Conservation (phyloP, 805 yeast genomes). For the Lipomyces sp. region DNA sequence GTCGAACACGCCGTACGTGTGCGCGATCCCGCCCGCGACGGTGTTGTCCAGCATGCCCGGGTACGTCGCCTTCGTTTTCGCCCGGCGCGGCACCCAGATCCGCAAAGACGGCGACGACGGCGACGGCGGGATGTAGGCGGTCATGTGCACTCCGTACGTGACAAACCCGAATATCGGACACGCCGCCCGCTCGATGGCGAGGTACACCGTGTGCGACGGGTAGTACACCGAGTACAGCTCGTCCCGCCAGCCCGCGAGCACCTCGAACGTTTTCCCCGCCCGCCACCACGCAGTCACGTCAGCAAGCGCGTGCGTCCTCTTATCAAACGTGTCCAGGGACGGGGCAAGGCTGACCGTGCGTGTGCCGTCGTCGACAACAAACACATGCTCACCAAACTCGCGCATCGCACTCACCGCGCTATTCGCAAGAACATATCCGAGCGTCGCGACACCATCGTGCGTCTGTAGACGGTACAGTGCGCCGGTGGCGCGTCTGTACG, state of each 20-base stretch:
- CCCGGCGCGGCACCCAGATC: constrained; percentile 80
- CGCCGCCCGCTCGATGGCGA: constrained; percentile 74
- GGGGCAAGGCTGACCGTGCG: constrained; percentile 37
- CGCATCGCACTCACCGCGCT: constrained; percentile 31
- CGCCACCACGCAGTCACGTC: constrained; percentile 37
- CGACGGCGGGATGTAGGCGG: constrained; percentile 66
- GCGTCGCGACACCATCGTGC: constrained; percentile 29
- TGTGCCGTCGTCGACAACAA: constrained; percentile 32
- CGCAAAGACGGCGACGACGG: constrained; percentile 44
- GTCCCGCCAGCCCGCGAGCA: constrained; percentile 64
- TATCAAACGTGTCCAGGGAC: constrained; percentile 41
- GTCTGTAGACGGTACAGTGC: constrained; percentile 31
- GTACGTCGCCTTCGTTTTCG: constrained; percentile 75
- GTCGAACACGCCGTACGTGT: constrained; percentile 69
- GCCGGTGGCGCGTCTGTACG: not conserved
- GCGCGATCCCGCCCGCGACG: constrained; percentile 91
- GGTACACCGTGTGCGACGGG: constrained; percentile 54
- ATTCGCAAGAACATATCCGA: constrained; percentile 35
- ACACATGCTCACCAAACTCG: constrained; percentile 20
- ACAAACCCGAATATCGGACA: constrained; percentile 79
- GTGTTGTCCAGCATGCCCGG: constrained; percentile 92
- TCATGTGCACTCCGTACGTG: constrained; percentile 86
- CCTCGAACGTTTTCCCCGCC: constrained; percentile 35
- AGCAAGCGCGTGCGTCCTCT: constrained; percentile 41
- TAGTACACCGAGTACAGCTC: constrained; percentile 75